Conservation (phyloP, 2,329 filamentous ascomycete genomes). For the Colletotrichum viniferum region DNA sequence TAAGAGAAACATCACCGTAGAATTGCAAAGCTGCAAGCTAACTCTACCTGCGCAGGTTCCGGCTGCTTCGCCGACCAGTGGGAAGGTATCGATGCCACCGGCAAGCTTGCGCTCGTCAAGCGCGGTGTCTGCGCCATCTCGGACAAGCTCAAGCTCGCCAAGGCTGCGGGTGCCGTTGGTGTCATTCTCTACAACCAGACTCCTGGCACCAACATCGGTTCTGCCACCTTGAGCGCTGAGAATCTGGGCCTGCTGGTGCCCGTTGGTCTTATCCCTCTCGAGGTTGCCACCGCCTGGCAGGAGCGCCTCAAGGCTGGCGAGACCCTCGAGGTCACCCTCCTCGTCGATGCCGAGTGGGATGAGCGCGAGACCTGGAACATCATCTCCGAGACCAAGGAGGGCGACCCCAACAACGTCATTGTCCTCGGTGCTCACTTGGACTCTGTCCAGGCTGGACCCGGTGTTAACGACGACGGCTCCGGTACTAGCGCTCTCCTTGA, state of each 20-base stretch:
- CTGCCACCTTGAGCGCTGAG: slow-evolving; percentile 57
- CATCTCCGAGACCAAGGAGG: slow-evolving; percentile 46
- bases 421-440: slow-evolving; percentile 47
- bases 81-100: slow-evolving; percentile 46
- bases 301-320: slow-evolving; percentile 36
- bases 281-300: slow-evolving; percentile 40
- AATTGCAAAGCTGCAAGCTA: background rate
- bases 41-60: slow-evolving; percentile 28
- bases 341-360: slow-evolving; percentile 42
- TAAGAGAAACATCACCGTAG: background rate
- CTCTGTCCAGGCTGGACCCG: slow-evolving; percentile 42
- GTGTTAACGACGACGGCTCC: slow-evolving; percentile 46
- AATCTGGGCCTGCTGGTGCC: slow-evolving; percentile 39
- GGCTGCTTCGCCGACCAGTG: slow-evolving; percentile 48
- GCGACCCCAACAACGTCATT: slow-evolving; percentile 45
- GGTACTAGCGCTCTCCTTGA: slow-evolving; percentile 42
- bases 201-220: slow-evolving; percentile 44
- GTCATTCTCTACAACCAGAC: slow-evolving; percentile 68
- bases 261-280: slow-evolving; percentile 38
- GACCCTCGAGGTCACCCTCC: slow-evolving; percentile 35
- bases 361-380: slow-evolving; percentile 43
- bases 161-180: slow-evolving; percentile 43
- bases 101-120: slow-evolving; percentile 50
- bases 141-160: slow-evolving; percentile 49
- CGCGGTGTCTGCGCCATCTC: slow-evolving; percentile 46